A percentile compares a stretch with the other conserved stretches of the same genome.
These are phyloP conservation scores for Biscogniauxia mediterranea DNA, from an alignment of 2,329 filamentous ascomycete species.

Conservation along the genomic window DNA sequence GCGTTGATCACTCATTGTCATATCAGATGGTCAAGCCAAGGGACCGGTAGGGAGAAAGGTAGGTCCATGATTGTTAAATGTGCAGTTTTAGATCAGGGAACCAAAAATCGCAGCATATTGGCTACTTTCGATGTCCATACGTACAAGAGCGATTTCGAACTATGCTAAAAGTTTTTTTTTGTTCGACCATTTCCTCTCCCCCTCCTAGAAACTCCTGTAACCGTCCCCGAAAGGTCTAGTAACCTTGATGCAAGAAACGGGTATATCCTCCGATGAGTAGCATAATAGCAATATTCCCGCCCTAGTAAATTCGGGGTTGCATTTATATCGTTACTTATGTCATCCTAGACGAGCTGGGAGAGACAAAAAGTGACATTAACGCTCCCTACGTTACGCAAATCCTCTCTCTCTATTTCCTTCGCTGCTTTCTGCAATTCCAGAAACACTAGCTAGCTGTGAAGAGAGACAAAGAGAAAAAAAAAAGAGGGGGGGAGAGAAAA, in stretches of 20 bases:
- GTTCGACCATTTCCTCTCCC: neutral
- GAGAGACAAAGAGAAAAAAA: neutral
- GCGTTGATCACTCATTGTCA: neutral
- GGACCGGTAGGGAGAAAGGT: neutral
- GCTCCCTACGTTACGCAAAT: neutral
- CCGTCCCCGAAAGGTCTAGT: conserved; percentile 17
- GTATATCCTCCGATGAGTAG: conserved; percentile 21
- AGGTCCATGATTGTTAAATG: neutral
- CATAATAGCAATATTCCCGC: conserved; percentile 13
- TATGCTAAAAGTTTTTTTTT: neutral
- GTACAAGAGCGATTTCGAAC: neutral
- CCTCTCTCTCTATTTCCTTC: neutral
- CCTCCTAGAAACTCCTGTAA: neutral
- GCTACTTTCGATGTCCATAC: neutral
- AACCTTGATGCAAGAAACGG: conserved; percentile 23
- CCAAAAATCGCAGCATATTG: neutral
- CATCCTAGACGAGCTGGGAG: neutral
- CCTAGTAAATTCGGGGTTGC: conserved; percentile 9
- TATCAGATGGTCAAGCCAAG: neutral
- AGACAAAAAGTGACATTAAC: neutral
- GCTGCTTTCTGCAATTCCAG: neutral
- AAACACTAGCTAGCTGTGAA: neutral
- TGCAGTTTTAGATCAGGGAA: neutral
- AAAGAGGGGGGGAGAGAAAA: neutral
- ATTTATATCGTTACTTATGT: neutral